Percentiles rank a stretch among this genome's conserved stretches.
Evolutionary conservation across 129 eudicot species (phyloP).

Genomic region (Centrapalus pauciflorus): DNA sequence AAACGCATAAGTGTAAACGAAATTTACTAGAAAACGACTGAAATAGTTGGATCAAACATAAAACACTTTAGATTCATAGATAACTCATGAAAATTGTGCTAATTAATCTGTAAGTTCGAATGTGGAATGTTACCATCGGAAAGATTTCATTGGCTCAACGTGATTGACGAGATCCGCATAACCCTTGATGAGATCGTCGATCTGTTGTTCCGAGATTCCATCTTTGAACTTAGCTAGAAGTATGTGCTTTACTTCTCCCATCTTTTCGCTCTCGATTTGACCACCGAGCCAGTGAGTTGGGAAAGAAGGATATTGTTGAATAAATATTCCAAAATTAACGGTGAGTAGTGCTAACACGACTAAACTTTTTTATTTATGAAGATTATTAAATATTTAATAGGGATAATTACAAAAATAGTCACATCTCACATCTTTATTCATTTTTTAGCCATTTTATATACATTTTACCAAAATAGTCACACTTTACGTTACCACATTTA

Average conservation of each 20-base stretch:
- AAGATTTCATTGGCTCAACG: slow-evolving; percentile 76
- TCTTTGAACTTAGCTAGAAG: slow-evolving; percentile 78
- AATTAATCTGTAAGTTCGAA: neutral
- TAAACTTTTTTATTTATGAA: too few relatives aligned
- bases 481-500: too few relatives aligned
- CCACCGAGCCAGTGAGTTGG: neutral
- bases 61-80: neutral
- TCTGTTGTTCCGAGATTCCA: slow-evolving; percentile 42
- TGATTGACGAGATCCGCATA: slow-evolving; percentile 72
- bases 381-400: too few relatives aligned
- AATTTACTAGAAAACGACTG: neutral
- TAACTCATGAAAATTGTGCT: neutral
- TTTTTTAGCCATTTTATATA: too few relatives aligned
- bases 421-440: too few relatives aligned
- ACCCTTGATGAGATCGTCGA: slow-evolving; percentile 60
- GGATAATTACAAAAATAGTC: too few relatives aligned
- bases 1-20: neutral
- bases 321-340: too few relatives aligned
- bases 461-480: too few relatives aligned
- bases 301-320: too few relatives aligned
- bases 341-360: too few relatives aligned
- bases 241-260: slow-evolving; percentile 79
- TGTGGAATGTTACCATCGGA: slow-evolving; percentile 47
- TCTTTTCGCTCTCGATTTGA: slow-evolving; percentile 8
- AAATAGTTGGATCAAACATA: neutral